Conservation (phyloP, 345 rosid species). For the Corymbia maculata region DNA sequence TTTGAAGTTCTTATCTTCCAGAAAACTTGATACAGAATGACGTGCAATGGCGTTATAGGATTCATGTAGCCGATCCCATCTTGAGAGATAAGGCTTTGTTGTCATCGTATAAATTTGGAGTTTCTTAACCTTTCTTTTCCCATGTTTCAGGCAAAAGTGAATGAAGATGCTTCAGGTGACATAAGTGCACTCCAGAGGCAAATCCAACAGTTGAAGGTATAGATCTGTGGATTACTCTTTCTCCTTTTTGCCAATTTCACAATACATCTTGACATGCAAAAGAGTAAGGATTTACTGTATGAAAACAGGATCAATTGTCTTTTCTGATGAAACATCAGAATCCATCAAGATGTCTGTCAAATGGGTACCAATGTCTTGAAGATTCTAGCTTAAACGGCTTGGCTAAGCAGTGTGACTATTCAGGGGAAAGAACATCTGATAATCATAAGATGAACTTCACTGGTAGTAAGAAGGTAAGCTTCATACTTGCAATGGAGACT, state of each 20-base stretch:
- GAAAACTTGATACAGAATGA: neutral
- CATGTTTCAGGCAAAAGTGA: constrained; percentile 66
- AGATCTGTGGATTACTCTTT: neutral
- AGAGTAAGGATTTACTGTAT: neutral
- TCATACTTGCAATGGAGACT: neutral
- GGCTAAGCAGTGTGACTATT: constrained; percentile 13
- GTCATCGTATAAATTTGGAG: neutral
- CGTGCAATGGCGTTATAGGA: neutral
- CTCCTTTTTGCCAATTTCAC: neutral
- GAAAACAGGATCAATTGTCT: constrained; percentile 62
- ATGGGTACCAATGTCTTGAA: constrained; percentile 21
- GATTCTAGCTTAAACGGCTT: constrained; percentile 15
- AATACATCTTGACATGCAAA: neutral
- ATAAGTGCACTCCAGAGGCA: constrained; percentile 70
- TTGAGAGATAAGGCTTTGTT: neutral
- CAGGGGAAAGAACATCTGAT: constrained; percentile 16
- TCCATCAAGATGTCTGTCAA: constrained; percentile 19
- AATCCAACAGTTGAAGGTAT: constrained; percentile 74
- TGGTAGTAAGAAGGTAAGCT: constrained; percentile 34
- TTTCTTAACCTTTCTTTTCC: constrained; percentile 2
- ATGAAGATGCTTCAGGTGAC: constrained; percentile 95
- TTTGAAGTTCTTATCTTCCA: neutral
- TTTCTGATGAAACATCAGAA: constrained; percentile 46
- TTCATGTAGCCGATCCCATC: neutral
- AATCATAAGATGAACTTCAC: constrained; percentile 11